These are phyloP conservation scores for Baeospora myosura DNA, from an alignment of 1,284 basidiomycete species.

Conservation along the genomic window DNA sequence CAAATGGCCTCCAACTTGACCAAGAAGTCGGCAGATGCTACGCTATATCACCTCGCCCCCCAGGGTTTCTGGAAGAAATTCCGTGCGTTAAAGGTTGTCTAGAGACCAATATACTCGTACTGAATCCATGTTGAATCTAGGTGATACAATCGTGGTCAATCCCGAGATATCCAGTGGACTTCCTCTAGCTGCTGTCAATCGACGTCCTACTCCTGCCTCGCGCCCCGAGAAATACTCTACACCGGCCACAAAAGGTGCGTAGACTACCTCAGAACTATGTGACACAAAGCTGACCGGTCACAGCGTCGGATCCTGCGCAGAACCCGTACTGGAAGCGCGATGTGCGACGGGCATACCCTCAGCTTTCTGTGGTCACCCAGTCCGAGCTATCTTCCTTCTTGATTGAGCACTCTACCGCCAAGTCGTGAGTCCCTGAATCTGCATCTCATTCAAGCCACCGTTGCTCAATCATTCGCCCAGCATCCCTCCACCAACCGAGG, in stretches of 20 bases:
- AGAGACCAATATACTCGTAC: neutral
- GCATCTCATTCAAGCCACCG: neutral
- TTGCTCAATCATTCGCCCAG: conserved; percentile 25
- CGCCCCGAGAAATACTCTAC: conserved; percentile 81
- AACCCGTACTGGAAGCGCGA: conserved; percentile 95
- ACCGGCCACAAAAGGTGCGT: conserved; percentile 78
- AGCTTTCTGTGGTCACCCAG: conserved; percentile 80
- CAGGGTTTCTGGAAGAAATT: conserved; percentile 95
- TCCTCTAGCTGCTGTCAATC: conserved; percentile 67
- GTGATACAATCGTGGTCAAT: conserved; percentile 72
- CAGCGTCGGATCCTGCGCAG: conserved; percentile 75
- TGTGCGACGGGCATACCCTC: conserved; percentile 85
- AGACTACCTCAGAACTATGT: conserved; percentile 11
- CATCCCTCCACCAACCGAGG: conserved; percentile 49
- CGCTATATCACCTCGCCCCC: conserved; percentile 80
- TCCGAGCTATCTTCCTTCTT: conserved; percentile 74
- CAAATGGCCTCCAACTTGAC: conserved; percentile 46
- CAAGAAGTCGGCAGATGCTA: conserved; percentile 74
- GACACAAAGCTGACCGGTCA: conserved; percentile 8
- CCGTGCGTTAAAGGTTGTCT: conserved; percentile 58
- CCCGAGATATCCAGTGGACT: conserved; percentile 89
- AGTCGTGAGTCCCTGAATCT: conserved; percentile 44
- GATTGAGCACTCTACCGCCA: conserved; percentile 67
- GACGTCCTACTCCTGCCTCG: conserved; percentile 83
- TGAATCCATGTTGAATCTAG: conserved; percentile 30